Conservation (phyloP, 2,329 filamentous ascomycete genomes). For the Pestalotiopsis sp. region DNA sequence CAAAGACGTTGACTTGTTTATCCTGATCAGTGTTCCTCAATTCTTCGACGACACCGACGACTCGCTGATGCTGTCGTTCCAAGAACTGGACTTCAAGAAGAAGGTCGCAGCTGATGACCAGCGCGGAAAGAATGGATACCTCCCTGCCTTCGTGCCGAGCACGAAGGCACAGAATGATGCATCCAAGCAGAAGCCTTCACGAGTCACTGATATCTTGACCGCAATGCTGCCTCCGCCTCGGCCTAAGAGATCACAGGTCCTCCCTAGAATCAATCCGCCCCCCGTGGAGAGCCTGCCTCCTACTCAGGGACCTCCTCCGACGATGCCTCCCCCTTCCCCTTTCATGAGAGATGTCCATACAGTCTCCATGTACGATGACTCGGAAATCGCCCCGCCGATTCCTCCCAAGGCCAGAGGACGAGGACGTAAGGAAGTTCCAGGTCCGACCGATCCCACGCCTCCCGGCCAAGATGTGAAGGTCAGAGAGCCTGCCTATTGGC, state of each 20-base stretch:
- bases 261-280: background rate
- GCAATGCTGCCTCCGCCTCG: no score
- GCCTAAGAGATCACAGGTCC: background rate
- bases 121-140: no score
- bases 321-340: background rate
- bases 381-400: background rate
- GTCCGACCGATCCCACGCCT: background rate
- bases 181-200: no score
- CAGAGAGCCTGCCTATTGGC: constrained; percentile 21
- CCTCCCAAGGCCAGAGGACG: background rate
- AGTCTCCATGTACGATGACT: background rate
- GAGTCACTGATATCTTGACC: no score
- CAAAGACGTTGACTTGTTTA: no score
- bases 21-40: no score
- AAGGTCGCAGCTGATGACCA: no score
- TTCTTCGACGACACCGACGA: no score
- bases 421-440: background rate
- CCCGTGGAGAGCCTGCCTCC: background rate
- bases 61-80: no score
- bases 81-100: no score
- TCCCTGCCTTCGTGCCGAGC: no score
- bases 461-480: background rate
- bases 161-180: no score
- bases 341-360: background rate
- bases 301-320: background rate